phyloP scores from a whole-genome alignment of 1,284 basidiomycete genomes.

The Stereum hirsutum region DNA sequence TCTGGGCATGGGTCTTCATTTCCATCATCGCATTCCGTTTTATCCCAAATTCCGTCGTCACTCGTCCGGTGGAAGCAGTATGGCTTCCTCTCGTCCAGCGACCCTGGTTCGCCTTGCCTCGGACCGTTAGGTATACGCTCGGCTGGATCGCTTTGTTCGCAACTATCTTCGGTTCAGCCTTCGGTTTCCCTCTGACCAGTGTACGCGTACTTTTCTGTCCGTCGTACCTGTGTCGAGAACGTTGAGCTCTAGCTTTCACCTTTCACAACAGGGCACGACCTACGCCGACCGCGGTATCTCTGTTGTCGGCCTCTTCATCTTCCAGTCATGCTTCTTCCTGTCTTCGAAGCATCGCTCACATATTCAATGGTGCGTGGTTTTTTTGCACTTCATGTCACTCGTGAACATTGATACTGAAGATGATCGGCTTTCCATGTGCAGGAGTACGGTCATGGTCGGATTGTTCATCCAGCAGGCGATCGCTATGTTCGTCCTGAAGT shows the following conservation, averaged over 20 bases:
- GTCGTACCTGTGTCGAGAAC: not conserved
- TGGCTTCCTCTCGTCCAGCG: conserved; percentile 56
- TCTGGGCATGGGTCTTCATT: conserved; percentile 77
- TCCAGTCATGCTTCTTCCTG: conserved; percentile 65
- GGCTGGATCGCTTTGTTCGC: conserved; percentile 71
- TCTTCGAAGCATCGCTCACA: conserved; percentile 49
- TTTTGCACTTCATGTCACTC: conserved; percentile 5
- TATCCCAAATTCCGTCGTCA: conserved; percentile 60
- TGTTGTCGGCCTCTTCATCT: conserved; percentile 70
- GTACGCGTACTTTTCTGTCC: conserved; percentile 30
- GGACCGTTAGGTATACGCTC: conserved; percentile 41
- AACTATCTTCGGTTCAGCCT: conserved; percentile 75
- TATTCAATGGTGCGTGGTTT: conserved; percentile 51
- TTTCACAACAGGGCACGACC: conserved; percentile 38
- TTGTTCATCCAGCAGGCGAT: conserved; percentile 79
- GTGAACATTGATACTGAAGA: not conserved
- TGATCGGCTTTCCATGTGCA: conserved; percentile 17
- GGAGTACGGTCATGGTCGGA: conserved; percentile 79
- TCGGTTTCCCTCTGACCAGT: conserved; percentile 57
- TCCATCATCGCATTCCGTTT: conserved; percentile 70
- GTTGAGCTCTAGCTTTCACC: conserved; percentile 1
- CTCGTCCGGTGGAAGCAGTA: conserved; percentile 53
- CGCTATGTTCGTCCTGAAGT: conserved; percentile 82
- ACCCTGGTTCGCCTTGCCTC: conserved; percentile 66
- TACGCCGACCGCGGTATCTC: conserved; percentile 77